A percentile compares a stretch with the other conserved stretches of the same genome.
Conservation (phyloP, 2,329 filamentous ascomycete genomes). For the Beauveria sp. region DNA sequence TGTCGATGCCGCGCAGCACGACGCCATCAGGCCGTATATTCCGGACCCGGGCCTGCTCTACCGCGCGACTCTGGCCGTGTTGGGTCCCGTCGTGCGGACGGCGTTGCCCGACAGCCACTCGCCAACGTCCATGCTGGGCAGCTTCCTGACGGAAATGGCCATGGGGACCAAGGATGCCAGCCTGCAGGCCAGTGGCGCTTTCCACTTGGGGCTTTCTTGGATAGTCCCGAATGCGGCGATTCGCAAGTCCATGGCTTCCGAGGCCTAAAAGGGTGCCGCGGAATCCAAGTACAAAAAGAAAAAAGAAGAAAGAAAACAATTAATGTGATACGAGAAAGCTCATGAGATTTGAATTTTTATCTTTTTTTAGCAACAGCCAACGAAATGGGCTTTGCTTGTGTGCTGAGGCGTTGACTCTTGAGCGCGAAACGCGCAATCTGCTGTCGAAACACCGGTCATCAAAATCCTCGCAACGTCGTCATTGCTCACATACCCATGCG, state of each 20-base stretch:
- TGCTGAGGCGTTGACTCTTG: too few relatives aligned
- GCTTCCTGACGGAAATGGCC: constrained; percentile 37
- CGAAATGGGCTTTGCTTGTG: too few relatives aligned
- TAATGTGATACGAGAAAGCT: neutral
- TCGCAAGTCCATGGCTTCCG: constrained; percentile 25
- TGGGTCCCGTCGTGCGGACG: constrained; percentile 21
- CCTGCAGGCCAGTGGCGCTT: constrained; percentile 20
- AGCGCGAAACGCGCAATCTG: too few relatives aligned
- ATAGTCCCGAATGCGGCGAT: constrained; percentile 29
- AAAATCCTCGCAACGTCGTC: too few relatives aligned
- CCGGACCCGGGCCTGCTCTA: constrained; percentile 22
- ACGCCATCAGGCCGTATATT: constrained; percentile 34
- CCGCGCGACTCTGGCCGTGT: constrained; percentile 3
- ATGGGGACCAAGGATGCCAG: constrained; percentile 29
- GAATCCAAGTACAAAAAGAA: neutral
- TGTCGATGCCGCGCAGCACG: constrained; percentile 44
- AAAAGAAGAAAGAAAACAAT: neutral
- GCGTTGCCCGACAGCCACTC: constrained; percentile 22
- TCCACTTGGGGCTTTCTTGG: constrained; percentile 27
- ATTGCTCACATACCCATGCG: too few relatives aligned
- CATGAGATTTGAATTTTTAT: neutral
- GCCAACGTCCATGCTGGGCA: constrained; percentile 37
- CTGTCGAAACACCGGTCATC: too few relatives aligned
- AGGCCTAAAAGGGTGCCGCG: neutral
- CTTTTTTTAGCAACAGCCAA: neutral